phyloP scores from a whole-genome alignment of 2,329 filamentous ascomycete genomes.

The Thelonectria olida region DNA sequence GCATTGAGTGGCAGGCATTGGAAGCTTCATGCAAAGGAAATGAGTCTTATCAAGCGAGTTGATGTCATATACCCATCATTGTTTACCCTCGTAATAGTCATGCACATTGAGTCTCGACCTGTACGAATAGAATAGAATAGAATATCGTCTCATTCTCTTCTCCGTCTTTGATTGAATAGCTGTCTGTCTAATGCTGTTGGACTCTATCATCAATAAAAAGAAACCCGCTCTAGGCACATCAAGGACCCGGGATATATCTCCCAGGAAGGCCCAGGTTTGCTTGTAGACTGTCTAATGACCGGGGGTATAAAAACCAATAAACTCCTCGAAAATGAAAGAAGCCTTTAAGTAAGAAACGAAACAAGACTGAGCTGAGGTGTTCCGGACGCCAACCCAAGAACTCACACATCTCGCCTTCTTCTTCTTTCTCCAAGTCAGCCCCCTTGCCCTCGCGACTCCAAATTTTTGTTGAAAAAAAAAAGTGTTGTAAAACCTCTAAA shows the following conservation, averaged over 20 bases:
- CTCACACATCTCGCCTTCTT: neutral
- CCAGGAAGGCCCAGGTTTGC: constrained; percentile 30
- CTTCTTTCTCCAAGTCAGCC: neutral
- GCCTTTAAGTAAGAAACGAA: constrained; percentile 11
- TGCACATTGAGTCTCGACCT: neutral
- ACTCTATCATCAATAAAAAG: constrained; percentile 33
- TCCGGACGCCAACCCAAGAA: constrained; percentile 4
- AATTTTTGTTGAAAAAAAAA: neutral
- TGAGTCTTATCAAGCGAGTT: neutral
- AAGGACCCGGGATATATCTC: constrained; percentile 27
- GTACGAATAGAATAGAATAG: neutral
- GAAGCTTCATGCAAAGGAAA: constrained; percentile 11
- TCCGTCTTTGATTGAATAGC: constrained; percentile 26
- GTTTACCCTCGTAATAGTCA: neutral
- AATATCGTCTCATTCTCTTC: constrained; percentile 15
- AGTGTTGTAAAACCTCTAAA: constrained; percentile 37
- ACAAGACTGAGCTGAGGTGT: neutral
- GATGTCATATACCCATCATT: neutral
- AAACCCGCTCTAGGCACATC: constrained; percentile 41
- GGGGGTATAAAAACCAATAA: constrained; percentile 42
- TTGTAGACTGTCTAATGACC: constrained; percentile 43
- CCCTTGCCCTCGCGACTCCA: neutral
- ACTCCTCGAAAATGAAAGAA: constrained; percentile 33
- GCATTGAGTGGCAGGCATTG: neutral
- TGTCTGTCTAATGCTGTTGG: constrained; percentile 23